These are phyloP conservation scores for Silene vulgaris DNA, from an alignment of 179 eudicot genomes.

Conservation along the genomic window DNA sequence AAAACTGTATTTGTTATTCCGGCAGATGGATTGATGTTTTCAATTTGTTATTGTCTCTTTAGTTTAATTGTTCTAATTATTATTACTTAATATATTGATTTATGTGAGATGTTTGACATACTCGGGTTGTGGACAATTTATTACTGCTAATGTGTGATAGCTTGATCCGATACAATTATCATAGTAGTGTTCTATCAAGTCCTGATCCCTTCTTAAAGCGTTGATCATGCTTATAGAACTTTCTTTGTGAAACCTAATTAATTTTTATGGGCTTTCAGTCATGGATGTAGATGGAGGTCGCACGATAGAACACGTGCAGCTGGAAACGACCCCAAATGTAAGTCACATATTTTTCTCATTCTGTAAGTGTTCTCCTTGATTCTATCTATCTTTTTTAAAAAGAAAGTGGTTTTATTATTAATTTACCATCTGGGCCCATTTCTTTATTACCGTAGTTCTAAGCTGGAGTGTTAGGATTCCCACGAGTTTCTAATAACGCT, in stretches of 20 bases:
- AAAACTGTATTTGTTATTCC: background rate
- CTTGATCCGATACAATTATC: background rate
- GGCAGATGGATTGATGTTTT: background rate
- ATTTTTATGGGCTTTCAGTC: background rate
- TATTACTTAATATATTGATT: background rate
- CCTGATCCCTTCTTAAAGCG: background rate
- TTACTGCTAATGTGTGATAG: background rate
- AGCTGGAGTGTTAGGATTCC: background rate
- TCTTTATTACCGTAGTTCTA: background rate
- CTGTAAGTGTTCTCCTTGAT: background rate
- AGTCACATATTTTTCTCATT: slow-evolving; percentile 3
- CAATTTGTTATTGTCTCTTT: background rate
- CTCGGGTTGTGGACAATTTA: background rate
- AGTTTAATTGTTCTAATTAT: background rate
- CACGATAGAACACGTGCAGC: slow-evolving; percentile 28
- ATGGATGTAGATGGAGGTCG: slow-evolving; percentile 35
- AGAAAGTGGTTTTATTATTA: background rate
- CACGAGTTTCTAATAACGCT: background rate
- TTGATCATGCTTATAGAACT: background rate
- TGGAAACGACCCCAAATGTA: slow-evolving; percentile 39
- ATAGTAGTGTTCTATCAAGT: background rate
- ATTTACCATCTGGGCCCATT: background rate
- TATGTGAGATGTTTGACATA: background rate
- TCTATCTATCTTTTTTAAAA: background rate
- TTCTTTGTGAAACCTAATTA: background rate